These are phyloP conservation scores for Saturnispora bothae DNA, from an alignment of 805 yeast genomes.

Conservation along the genomic window DNA sequence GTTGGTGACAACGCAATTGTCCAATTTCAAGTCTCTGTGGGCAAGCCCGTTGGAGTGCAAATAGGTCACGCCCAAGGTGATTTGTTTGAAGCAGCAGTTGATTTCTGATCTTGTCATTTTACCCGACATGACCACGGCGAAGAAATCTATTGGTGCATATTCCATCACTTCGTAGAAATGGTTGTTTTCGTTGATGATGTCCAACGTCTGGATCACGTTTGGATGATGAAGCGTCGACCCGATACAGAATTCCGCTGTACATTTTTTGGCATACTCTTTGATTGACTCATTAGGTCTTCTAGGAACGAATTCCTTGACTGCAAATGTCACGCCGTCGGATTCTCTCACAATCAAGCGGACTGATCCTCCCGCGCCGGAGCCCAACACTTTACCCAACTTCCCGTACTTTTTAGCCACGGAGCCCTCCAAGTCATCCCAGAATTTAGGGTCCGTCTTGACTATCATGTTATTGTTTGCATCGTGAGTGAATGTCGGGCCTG, in stretches of 20 bases:
- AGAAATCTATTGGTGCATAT: constrained; percentile 75
- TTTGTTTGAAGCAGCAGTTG: constrained; percentile 71
- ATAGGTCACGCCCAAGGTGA: constrained; percentile 61
- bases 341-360: constrained; percentile 65
- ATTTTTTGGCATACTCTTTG: constrained; percentile 74
- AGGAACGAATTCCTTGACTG: constrained; percentile 74
- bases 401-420: constrained; percentile 54
- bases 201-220: constrained; percentile 68
- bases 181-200: constrained; percentile 56
- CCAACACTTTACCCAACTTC: constrained; percentile 61
- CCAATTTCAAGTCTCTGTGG: constrained; percentile 73
- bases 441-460: constrained; percentile 27
- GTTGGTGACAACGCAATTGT: constrained; percentile 68
- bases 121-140: constrained; percentile 81
- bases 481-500: constrained; percentile 30
- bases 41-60: constrained; percentile 72
- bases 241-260: constrained; percentile 82
- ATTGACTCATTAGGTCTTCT: constrained; percentile 58
- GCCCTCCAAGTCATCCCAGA: constrained; percentile 42
- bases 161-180: constrained; percentile 79
- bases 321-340: constrained; percentile 61
- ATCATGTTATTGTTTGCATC: constrained; percentile 32
- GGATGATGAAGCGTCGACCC: constrained; percentile 79
- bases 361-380: constrained; percentile 84
- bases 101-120: constrained; percentile 73